Conservation (phyloP, 169 alveolate species). For the Plasmodium relictum region DNA sequence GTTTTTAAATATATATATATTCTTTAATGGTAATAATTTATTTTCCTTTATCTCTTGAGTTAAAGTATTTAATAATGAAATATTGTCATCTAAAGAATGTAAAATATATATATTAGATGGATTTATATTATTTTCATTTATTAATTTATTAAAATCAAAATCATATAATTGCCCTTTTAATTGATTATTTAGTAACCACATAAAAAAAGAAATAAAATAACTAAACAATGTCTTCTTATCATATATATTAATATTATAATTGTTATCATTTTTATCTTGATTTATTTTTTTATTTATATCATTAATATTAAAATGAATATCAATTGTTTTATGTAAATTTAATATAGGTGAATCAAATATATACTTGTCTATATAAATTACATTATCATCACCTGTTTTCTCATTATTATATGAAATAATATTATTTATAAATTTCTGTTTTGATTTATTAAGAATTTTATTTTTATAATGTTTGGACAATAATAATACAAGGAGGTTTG, state of each 20-base stretch:
- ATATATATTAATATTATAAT: conserved; percentile 29
- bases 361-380: conserved; percentile 63
- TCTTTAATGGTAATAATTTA: conserved; percentile 30
- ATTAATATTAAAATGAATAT: conserved; percentile 40
- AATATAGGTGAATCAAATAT: conserved; percentile 75
- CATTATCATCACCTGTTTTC: conserved; percentile 12
- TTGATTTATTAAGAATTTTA: conserved; percentile 61
- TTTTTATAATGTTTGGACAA: conserved; percentile 70
- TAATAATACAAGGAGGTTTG: conserved; percentile 59
- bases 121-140: conserved; percentile 61
- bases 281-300: conserved; percentile 64
- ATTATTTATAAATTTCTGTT: conserved; percentile 59
- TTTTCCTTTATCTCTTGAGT: conserved; percentile 62
- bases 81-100: conserved; percentile 59
- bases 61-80: conserved; percentile 42
- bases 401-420: conserved; percentile 57
- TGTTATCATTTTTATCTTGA: conserved; percentile 20
- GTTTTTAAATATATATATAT: conserved; percentile 69
- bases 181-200: conserved; percentile 75
- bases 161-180: conserved; percentile 72
- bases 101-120: conserved; percentile 62
- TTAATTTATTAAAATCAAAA: conserved; percentile 52
- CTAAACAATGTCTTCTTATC: conserved; percentile 31
- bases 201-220: conserved; percentile 59
- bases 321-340: conserved; percentile 66